phyloP scores from a whole-genome alignment of 257 asterid genomes.

The Solanum ahanhuiri region DNA sequence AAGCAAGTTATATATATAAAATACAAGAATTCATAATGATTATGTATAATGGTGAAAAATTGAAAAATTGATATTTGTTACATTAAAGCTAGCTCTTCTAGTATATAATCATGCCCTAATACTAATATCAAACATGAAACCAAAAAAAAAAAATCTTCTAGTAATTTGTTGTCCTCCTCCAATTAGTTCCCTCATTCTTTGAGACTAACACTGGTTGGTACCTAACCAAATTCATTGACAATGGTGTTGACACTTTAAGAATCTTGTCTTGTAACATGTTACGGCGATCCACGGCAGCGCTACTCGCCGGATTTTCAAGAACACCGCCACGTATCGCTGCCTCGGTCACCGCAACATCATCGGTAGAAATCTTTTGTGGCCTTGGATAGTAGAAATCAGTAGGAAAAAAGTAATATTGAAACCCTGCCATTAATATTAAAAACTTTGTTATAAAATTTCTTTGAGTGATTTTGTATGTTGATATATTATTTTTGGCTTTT shows the following conservation, averaged over 20 bases:
- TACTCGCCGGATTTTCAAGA: background rate
- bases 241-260: background rate
- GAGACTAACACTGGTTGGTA: background rate
- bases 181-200: background rate
- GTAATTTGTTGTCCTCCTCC: background rate
- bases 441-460: background rate
- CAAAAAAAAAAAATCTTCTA: background rate
- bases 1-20: background rate
- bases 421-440: conserved; percentile 26
- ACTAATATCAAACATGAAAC: background rate
- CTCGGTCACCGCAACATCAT: background rate
- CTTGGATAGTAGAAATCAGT: conserved; percentile 51
- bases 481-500: background rate
- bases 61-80: too few relatives aligned
- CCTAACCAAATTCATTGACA: background rate
- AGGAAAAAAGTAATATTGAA: conserved; percentile 46
- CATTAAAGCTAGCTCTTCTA: background rate
- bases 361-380: background rate
- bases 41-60: background rate
- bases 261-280: background rate
- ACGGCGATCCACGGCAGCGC: background rate
- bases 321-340: background rate
- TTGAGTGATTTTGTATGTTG: background rate
- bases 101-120: background rate
- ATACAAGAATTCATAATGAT: background rate